phyloP scores from a whole-genome alignment of 2,329 filamentous ascomycete genomes.

The Aspergillus puulaauensis region DNA sequence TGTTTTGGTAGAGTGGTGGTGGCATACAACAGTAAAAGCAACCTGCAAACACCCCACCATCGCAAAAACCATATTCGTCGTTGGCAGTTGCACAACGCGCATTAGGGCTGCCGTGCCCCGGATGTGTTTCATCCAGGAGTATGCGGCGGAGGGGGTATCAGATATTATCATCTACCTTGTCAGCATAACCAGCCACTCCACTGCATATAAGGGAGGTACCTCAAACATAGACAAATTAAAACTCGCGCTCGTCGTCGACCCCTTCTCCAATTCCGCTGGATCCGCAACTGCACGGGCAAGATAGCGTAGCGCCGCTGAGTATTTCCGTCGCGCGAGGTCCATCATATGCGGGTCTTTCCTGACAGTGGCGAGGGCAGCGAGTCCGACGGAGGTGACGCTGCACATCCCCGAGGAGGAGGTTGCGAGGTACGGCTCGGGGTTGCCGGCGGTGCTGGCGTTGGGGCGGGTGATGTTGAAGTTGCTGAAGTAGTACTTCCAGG shows the following conservation, averaged over 20 bases:
- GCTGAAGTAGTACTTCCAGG: too few relatives aligned
- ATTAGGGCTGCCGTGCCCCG: too few relatives aligned
- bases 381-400: background rate
- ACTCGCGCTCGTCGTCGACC: background rate
- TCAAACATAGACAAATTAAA: background rate
- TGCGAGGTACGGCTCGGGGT: background rate
- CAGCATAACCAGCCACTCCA: too few relatives aligned
- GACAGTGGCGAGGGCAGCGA: background rate
- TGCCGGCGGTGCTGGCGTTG: background rate
- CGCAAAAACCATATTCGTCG: too few relatives aligned
- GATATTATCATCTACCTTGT: too few relatives aligned
- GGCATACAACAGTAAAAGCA: too few relatives aligned
- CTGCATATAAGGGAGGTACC: too few relatives aligned
- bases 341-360: background rate
- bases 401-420: background rate
- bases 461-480: background rate
- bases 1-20: too few relatives aligned
- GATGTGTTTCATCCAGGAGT: too few relatives aligned
- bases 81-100: too few relatives aligned
- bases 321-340: background rate
- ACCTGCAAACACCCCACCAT: too few relatives aligned
- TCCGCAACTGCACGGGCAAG: background rate
- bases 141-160: too few relatives aligned
- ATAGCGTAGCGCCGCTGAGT: background rate
- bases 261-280: background rate